phyloP scores from a whole-genome alignment of 441 rosid species.

The Euphorbia schlechtendalii region DNA sequence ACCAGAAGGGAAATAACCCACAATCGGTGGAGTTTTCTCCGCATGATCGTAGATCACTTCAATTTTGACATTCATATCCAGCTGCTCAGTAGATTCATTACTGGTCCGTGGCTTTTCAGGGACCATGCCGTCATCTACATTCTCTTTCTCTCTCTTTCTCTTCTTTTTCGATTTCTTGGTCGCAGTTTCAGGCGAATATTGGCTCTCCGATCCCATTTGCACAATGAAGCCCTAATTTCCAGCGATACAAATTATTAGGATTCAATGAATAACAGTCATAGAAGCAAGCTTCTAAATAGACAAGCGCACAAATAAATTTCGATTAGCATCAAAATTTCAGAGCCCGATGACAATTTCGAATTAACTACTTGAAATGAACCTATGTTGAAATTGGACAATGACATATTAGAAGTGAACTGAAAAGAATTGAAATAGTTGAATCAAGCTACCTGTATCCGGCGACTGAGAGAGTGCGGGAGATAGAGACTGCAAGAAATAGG shows the following conservation, averaged over 20 bases:
- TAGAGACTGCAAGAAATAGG: too few relatives aligned
- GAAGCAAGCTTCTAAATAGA: background rate
- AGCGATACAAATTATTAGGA: background rate
- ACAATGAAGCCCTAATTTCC: background rate
- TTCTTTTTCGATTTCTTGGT: slow-evolving; percentile 29
- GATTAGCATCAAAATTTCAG: too few relatives aligned
- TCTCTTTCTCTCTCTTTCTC: slow-evolving; percentile 25
- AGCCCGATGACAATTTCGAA: too few relatives aligned
- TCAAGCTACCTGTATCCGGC: too few relatives aligned
- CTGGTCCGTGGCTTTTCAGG: slow-evolving; percentile 1
- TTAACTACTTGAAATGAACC: too few relatives aligned
- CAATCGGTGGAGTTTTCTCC: slow-evolving; percentile 48
- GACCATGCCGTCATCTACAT: slow-evolving; percentile 8
- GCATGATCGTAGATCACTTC: slow-evolving; percentile 34
- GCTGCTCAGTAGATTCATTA: background rate
- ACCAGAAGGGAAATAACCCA: slow-evolving; percentile 74
- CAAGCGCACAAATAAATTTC: too few relatives aligned
- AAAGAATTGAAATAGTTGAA: too few relatives aligned
- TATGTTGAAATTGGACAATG: too few relatives aligned
- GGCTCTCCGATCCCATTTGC: slow-evolving; percentile 5
- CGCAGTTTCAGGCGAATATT: slow-evolving; percentile 12
- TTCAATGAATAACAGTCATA: too few relatives aligned
- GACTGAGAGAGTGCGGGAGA: too few relatives aligned
- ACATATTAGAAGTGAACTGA: too few relatives aligned
- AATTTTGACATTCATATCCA: slow-evolving; percentile 23